These are phyloP conservation scores for Trichomonascaceae sp. DNA, from an alignment of 1,139 yeast genomes.

Conservation along the genomic window DNA sequence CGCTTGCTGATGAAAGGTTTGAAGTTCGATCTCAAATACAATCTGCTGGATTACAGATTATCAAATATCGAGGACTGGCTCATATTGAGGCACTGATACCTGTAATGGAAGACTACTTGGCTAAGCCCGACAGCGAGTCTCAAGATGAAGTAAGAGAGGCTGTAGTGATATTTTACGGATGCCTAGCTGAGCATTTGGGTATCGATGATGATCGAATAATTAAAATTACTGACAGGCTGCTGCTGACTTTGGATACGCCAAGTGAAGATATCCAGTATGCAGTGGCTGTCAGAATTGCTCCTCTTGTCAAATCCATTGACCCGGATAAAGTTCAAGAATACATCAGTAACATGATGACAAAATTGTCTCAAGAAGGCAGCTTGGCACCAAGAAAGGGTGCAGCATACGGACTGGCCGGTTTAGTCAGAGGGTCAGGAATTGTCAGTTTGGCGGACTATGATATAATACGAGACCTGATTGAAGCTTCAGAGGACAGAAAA, in stretches of 20 bases:
- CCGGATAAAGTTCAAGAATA: constrained; percentile 36
- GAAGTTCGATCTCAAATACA: constrained; percentile 77
- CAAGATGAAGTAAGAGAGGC: constrained; percentile 68
- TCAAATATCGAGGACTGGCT: constrained; percentile 56
- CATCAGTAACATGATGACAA: constrained; percentile 52
- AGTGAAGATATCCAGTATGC: constrained; percentile 87
- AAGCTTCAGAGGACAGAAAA: constrained; percentile 84
- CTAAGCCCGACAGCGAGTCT: constrained; percentile 30
- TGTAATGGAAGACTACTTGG: constrained; percentile 60
- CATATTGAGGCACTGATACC: constrained; percentile 69
- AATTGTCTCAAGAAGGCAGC: constrained; percentile 46
- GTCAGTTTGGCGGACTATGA: constrained; percentile 68
- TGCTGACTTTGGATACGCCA: constrained; percentile 76
- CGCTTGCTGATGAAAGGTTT: constrained; percentile 67
- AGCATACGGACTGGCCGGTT: constrained; percentile 92
- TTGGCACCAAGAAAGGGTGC: constrained; percentile 77
- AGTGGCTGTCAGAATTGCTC: constrained; percentile 77
- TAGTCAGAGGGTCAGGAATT: constrained; percentile 86
- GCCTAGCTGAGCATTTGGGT: constrained; percentile 74
- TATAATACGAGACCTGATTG: constrained; percentile 67
- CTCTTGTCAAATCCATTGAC: constrained; percentile 58
- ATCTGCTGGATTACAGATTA: constrained; percentile 77
- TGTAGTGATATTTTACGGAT: constrained; percentile 80
- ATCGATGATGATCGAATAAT: constrained; percentile 58
- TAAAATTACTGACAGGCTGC: constrained; percentile 57